These are phyloP conservation scores for Apophysomyces trapeziformis DNA, from an alignment of 371 early-diverging fungal genomes.

Conservation along the genomic window DNA sequence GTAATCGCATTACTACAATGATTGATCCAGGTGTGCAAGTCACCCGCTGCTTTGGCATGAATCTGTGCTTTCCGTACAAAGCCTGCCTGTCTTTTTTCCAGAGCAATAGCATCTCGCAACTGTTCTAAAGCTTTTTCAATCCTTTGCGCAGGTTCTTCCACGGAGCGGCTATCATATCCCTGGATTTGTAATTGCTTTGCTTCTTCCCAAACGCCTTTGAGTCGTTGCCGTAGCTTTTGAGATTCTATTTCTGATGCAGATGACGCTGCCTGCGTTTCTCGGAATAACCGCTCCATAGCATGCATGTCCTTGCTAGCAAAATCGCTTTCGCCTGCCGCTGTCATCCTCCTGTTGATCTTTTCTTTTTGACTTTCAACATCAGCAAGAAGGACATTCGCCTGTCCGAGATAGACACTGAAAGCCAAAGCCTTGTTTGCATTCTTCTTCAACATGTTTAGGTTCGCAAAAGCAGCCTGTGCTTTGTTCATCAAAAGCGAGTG, in stretches of 20 bases:
- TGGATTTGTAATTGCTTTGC: constrained; percentile 29
- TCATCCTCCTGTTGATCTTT: constrained; percentile 31
- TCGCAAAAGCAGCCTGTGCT: constrained; percentile 20
- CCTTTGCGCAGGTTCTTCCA: constrained; percentile 28
- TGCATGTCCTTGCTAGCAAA: constrained; percentile 28
- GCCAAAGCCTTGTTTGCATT: constrained; percentile 40
- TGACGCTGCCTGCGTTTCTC: constrained; percentile 19
- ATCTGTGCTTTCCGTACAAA: constrained; percentile 43
- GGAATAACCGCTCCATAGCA: constrained; percentile 26
- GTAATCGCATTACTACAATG: constrained; percentile 44
- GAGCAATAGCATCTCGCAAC: constrained; percentile 25
- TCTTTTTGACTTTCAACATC: constrained; percentile 35
- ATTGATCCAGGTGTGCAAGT: constrained; percentile 49
- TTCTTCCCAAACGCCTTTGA: constrained; percentile 25
- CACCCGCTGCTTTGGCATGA: constrained; percentile 49
- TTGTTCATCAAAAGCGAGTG: constrained; percentile 25
- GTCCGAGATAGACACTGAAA: constrained; percentile 31
- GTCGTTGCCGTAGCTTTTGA: constrained; percentile 20
- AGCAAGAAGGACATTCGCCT: constrained; percentile 28
- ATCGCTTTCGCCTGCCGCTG: constrained; percentile 20
- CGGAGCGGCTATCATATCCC: constrained; percentile 29
- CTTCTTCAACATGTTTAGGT: constrained; percentile 29
- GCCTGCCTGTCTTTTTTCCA: constrained; percentile 44
- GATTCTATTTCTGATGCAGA: constrained; percentile 27
- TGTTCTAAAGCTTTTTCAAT: constrained; percentile 33